These are phyloP conservation scores for Corynespora cassiicola DNA, from an alignment of 2,329 filamentous ascomycete species.

Conservation along the genomic window DNA sequence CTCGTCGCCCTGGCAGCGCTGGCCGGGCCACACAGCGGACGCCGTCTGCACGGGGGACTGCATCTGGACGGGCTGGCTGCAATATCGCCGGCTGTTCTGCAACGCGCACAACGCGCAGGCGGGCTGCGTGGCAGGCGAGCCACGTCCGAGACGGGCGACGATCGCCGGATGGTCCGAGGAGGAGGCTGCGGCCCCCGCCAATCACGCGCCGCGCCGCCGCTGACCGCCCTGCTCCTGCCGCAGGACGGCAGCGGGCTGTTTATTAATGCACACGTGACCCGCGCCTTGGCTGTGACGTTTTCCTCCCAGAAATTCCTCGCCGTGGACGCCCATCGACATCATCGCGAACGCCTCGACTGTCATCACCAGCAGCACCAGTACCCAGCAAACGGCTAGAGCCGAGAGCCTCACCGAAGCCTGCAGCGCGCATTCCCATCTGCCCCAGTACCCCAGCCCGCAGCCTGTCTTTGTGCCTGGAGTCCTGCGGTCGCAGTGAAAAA, in stretches of 20 bases:
- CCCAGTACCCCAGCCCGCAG: neutral
- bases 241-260: no score
- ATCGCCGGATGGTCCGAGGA: no score
- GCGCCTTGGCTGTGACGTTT: conserved; percentile 33
- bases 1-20: no score
- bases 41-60: no score
- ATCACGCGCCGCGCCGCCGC: no score
- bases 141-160: neutral
- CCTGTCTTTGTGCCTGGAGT: conserved; percentile 1
- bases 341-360: conserved; percentile 43
- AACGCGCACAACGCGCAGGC: no score
- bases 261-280: conserved; percentile 30
- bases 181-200: no score
- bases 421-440: conserved; percentile 3
- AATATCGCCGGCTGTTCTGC: no score
- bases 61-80: no score
- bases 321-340: conserved; percentile 39
- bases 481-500: conserved; percentile 2
- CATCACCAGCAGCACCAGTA: conserved; percentile 30
- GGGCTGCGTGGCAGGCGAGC: no score
- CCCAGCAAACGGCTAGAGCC: conserved; percentile 5
- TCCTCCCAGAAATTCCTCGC: conserved; percentile 34
- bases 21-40: no score
- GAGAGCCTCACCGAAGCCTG: conserved; percentile 16
- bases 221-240: no score